Conservation (phyloP, 768 basidiomycete genomes). For the Pulveroboletus sp. region DNA sequence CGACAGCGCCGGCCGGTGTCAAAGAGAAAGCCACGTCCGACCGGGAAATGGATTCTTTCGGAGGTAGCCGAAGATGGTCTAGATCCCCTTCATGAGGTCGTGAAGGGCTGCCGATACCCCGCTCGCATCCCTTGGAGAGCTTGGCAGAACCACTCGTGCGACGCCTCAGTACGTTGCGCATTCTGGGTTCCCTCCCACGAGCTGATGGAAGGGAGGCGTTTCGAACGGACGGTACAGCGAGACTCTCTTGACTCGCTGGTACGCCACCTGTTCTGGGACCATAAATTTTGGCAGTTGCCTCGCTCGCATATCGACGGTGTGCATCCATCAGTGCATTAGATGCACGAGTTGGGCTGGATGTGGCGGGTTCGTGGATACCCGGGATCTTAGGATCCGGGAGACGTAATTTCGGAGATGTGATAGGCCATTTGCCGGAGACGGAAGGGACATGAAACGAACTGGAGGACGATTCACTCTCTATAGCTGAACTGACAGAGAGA, state of each 20-base stretch:
- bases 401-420: conserved; percentile 18
- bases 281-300: conserved; percentile 7
- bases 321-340: conserved; percentile 4
- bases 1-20: conserved; percentile 46
- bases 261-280: not conserved
- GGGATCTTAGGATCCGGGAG: conserved; percentile 25
- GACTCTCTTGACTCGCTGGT: conserved; percentile 13
- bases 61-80: not conserved
- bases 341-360: not conserved
- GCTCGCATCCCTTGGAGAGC: conserved; percentile 12
- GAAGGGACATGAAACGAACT: conserved; percentile 10
- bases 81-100: not conserved
- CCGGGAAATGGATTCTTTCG: not conserved
- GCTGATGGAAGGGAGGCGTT: not conserved
- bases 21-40: conserved; percentile 16
- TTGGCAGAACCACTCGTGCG: conserved; percentile 29
- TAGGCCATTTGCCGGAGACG: conserved; percentile 9
- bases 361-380: conserved; percentile 1
- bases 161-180: conserved; percentile 32
- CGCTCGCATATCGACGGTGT: conserved; percentile 22
- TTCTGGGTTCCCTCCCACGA: conserved; percentile 15
- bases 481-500: conserved; percentile 17
- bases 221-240: conserved; percentile 5
- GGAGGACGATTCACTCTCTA: conserved; percentile 6
- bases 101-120: conserved; percentile 8